Evolutionary conservation across 805 yeast genomes (phyloP), one percentile per base, ranked within the genome.

Genomic region (Candida stauntonica): DNA sequence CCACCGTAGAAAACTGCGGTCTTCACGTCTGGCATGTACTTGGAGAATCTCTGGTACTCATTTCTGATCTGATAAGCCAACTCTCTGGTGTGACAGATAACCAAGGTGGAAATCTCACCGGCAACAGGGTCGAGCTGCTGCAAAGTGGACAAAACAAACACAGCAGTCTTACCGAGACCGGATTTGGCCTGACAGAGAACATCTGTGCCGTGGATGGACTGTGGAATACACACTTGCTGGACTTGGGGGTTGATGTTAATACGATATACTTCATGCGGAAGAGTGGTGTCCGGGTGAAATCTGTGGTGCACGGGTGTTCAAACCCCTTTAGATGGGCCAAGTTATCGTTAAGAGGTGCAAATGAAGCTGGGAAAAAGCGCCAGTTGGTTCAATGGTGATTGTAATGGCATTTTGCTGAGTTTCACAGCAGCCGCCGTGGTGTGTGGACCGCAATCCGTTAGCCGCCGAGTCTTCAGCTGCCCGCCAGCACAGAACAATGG

Each of bases 111-210:
- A 48, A 93, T 84, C 67, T 91, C 98, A 59, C 98, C 99, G 45
- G 95, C 87, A 52, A 91, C 87, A 32, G 99, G 98, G 60, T 93
- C 98, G 59, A 91, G 75, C 70, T 91, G 97, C 69, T 91, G 98
- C 61, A 91, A 75, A 46, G 99, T 91, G 18, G 96, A 86, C 57
- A 91, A 75, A 44, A 91, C 98, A 56, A 91, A 91, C 41, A 91
- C 98, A 32, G 99, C 99, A 44, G 99, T 91, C 67, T 91, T 91
- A 81, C 99, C 99, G 54, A 93, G 75, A 84, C 99, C 99, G 33
- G 99, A 93, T 73, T 93, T 91, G 66, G 99, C 99, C 75, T 91
- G 99, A 72, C 99, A 93, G 52, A 91, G 70, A 43, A 91, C 98
- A 62, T 91, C 99, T 46, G 96, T 91, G 61, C 98, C 99, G 55